Evolutionary conservation across 495 filamentous ascomycete genomes (phyloP), one percentile per base, ranked within the genome.

Genomic region (Aspergillus hancockii): DNA sequence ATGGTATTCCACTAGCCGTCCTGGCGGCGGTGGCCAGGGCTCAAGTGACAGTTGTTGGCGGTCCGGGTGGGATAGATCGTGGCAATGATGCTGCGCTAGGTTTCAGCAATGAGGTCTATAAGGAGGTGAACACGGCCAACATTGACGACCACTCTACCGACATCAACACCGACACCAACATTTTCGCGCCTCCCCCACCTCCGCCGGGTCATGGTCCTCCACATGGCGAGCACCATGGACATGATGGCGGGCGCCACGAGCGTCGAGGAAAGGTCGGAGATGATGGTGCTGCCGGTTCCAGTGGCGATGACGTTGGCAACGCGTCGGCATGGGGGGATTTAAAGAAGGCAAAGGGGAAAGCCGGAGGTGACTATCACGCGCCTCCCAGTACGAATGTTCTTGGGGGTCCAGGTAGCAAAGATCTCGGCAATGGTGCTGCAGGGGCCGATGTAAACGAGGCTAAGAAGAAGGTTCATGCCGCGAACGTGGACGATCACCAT

Each of bases 1-100:
- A 63, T 32, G 73, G 72, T 49, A 73, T 79, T 49, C 71, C 75
- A 6, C 60, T 79, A 9, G 75, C 75, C 43, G 58, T 77, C 31
- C 65, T 79, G 56, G 75, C 71, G 23, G 73, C 71, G 13, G 66
- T 73, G 43, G 70, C 71, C 10, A 65, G 67, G 58, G 72, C 72
- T 8, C 64, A 76, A 64, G 63, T 56, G 7, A 63, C 75, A 64
- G 63, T 56, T 18, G 66, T 59, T 18, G 16, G 49, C 4, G 63
- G 62, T 0, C 25, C 60, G 8, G 13, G 38, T 32, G 53, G 30
- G 7, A 25, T 49, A 25, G 56, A 40, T n/a, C 25, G n/a, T 8
- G 57, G 65, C 4, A 65, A 64, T 22, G 16, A 40, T 5, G 60
- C 63, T 12, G 55, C 50, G 1, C 32, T 73, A 30, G 55, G 67